Evolutionary conservation across 179 eudicot genomes (phyloP).

Genomic region (Dionaea muscipula): DNA sequence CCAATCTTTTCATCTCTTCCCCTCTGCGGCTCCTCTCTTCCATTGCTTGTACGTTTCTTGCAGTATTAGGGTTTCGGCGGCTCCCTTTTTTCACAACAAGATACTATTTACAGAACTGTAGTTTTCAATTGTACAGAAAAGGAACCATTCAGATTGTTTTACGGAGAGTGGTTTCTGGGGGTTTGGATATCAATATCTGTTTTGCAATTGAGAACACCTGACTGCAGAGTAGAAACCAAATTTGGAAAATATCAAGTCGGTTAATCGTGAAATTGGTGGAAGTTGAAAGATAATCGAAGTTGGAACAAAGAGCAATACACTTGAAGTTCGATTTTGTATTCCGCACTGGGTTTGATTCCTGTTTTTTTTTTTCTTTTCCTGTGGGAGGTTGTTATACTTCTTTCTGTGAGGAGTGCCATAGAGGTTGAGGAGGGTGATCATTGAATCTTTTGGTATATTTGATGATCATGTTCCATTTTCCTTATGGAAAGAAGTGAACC

Average conservation of each 20-base stretch:
- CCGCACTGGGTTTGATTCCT: neutral
- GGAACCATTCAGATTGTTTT: neutral
- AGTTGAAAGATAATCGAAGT: neutral
- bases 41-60: neutral
- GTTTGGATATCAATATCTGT: neutral
- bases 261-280: neutral
- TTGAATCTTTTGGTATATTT: neutral
- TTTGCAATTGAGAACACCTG: neutral
- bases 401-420: neutral
- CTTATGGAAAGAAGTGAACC: constrained; percentile 91
- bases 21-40: neutral
- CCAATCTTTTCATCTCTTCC: neutral
- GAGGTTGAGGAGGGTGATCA: neutral
- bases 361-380: neutral
- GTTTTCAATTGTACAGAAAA: constrained; percentile 13
- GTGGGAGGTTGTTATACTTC: neutral
- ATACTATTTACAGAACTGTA: constrained; percentile 3
- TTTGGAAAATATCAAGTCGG: neutral
- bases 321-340: neutral
- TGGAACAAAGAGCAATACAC: neutral
- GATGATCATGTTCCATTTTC: constrained; percentile 37
- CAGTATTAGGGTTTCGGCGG: neutral
- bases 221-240: neutral
- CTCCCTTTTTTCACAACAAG: neutral
- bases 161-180: neutral